Evolutionary conservation across 495 filamentous ascomycete genomes (phyloP), one percentile per base, ranked within the genome.

Genomic region (Annulohypoxylon maeteangense): DNA sequence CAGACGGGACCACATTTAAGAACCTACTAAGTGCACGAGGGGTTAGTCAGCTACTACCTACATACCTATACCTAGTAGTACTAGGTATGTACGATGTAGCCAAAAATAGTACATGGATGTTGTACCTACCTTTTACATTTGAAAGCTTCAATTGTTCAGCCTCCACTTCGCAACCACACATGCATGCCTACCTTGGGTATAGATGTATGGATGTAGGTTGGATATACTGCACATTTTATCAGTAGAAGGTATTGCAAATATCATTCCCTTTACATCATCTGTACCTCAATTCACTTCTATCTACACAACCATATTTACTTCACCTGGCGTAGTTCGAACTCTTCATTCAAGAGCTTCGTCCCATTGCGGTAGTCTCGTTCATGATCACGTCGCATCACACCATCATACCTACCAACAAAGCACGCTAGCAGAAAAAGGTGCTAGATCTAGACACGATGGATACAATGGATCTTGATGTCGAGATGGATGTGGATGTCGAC

Each of bases 391-490:
- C 40, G 42, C 57, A 60, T 45, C 56, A 16, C 38, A 20, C 23
- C 23, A 42, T 8, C 22, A 22, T 42, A 58, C 18, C 22, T 18
- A 7, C 14, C 55, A 42, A 25, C 55, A 14, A 58, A 7, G 22
- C 16, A 42, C 22, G 10, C 20, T 27, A 44, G 34, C 36, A 58
- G 55, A 44, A 29, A 58, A 14, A 25, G 45, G 6, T 23, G 1
- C 47, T 22, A 20, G 20, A 34, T 25, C 11, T 45, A 45, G 67
- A 22, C 72, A 55, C 67, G 20, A 77, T 75, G 70, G 68, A 75
- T 44, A 81, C 67, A 51, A 92, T 92, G 90, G 92, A 94, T 76
- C 89, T 93, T 57, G 92, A 94, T 53, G 91, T 93, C 78, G 92
- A 93, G 55, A 86, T 86, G 83, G 83, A 83, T 55, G 78, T 93